A percentile compares a stretch with the other conserved stretches of the same genome.
Evolutionary conservation across 331 rosid genomes (phyloP).

Genomic region (Arachis monticola): DNA sequence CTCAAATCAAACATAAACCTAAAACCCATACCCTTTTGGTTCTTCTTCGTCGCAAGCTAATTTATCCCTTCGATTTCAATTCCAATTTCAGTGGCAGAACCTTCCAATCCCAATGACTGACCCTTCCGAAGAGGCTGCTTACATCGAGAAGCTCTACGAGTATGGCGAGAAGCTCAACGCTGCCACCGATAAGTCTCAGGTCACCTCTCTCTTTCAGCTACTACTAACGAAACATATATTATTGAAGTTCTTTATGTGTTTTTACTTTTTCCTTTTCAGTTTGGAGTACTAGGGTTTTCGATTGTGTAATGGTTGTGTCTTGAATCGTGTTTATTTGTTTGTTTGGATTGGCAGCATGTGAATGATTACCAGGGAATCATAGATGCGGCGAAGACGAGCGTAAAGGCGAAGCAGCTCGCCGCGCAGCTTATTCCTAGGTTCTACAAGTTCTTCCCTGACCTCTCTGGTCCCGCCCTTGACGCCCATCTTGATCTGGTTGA

Average conservation of each 20-base stretch:
- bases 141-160: constrained; percentile 93
- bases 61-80: constrained; percentile 49
- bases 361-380: constrained; percentile 86
- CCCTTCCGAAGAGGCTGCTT: constrained; percentile 70
- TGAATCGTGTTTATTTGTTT: constrained; percentile 32
- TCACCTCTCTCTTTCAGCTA: neutral
- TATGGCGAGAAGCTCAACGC: constrained; percentile 91
- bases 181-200: constrained; percentile 94
- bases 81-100: constrained; percentile 45
- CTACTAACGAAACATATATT: neutral
- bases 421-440: constrained; percentile 97
- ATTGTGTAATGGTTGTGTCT: neutral
- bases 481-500: constrained; percentile 92
- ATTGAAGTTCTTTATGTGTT: too few species aligned
- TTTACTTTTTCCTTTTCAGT: neutral
- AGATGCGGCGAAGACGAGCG: constrained; percentile 81
- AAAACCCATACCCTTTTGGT: neutral
- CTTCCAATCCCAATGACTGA: constrained; percentile 64
- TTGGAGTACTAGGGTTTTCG: constrained; percentile 38
- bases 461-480: constrained; percentile 75
- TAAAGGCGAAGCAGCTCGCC: constrained; percentile 92
- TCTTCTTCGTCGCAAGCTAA: constrained; percentile 27
- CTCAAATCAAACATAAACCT: neutral
- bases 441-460: constrained; percentile 88
- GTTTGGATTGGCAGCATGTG: constrained; percentile 58